These are phyloP conservation scores for Trametes villosa DNA, from an alignment of 768 basidiomycete genomes.

Conservation along the genomic window DNA sequence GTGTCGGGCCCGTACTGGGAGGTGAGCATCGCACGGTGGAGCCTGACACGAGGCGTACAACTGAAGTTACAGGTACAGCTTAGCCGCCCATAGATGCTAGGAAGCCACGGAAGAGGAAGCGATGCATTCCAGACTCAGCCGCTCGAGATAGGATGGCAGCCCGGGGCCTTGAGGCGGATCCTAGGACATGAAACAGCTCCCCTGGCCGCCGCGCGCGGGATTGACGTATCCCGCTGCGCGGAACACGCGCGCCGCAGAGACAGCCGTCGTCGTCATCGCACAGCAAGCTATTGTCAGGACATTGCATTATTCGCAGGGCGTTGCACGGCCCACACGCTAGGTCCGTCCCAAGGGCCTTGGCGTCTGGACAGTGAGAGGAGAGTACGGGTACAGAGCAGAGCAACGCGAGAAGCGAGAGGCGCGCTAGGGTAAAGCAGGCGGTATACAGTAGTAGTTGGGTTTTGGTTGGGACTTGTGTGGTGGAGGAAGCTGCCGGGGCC, in stretches of 20 bases:
- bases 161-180: too few relatives aligned
- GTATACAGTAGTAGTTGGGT: neutral
- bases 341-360: constrained; percentile 12
- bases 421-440: neutral
- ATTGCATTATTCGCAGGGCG: neutral
- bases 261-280: neutral
- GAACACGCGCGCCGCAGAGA: neutral
- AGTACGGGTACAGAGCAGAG: neutral
- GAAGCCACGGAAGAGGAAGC: too few relatives aligned
- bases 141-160: too few relatives aligned
- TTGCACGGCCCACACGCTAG: constrained; percentile 6
- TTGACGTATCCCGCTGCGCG: neutral
- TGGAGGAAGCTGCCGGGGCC: too few relatives aligned
- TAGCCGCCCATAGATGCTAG: too few relatives aligned
- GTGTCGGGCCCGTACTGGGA: too few relatives aligned
- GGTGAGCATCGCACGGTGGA: too few relatives aligned
- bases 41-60: too few relatives aligned
- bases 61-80: too few relatives aligned
- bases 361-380: constrained; percentile 4
- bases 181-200: too few relatives aligned
- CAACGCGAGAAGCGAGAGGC: neutral
- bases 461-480: too few relatives aligned
- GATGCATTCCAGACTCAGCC: too few relatives aligned
- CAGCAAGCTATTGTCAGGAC: neutral
- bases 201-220: neutral